Evolutionary conservation across 192 early-diverging fungal species (phyloP), one percentile per base, ranked within the genome.

Genomic region (Coemansia sp.): DNA sequence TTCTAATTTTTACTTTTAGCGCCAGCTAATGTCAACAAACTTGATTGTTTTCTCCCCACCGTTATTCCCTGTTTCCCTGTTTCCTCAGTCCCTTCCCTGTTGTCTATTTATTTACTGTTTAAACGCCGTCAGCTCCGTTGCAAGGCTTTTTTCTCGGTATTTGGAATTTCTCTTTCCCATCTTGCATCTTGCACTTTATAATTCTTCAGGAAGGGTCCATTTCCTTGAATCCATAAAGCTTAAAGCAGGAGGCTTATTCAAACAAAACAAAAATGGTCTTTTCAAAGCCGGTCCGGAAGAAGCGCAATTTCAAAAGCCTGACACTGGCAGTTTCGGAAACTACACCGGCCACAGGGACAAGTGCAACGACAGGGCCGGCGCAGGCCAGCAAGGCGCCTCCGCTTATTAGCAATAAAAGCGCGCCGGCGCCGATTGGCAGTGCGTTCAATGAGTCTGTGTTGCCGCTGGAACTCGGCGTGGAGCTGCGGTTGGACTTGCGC

Each of bases 401-500:
- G 11, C 23, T 63, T 50, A 27, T 56, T 2, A 57, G 61, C 35
- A 45, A 65, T 64, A 61, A 60, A 53, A 63, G 74, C 29, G 57
- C 57, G 25, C 72, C 71, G 19, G 45, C 66, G 26, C 41, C 31
- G 38, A 49, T 51, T 39, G 55, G 59, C 53, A 48, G 41, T 19
- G 58, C 25, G n/a, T 58, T 69, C 39, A 59, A 65, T 4, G 74
- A 76, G 16, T 57, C 71, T 2, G 65, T 74, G 12, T 59, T 56
- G 9, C 71, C 80, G 9, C 55, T 92, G 26, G 88, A 90, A 41
- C 84, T 90, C 12, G 90, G 90, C 10, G 73, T 90, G 9, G 89
- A 90, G 67, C 81, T 91, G 59, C 81, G 87, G 37, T 70, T 91
- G 61, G 90, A 91, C 73, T 69, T 94, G 65, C 85, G 89, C 61